Evolutionary conservation across 805 yeast genomes (phyloP), one percentile per base, ranked within the genome.

Genomic region (Barnettozyma californica): DNA sequence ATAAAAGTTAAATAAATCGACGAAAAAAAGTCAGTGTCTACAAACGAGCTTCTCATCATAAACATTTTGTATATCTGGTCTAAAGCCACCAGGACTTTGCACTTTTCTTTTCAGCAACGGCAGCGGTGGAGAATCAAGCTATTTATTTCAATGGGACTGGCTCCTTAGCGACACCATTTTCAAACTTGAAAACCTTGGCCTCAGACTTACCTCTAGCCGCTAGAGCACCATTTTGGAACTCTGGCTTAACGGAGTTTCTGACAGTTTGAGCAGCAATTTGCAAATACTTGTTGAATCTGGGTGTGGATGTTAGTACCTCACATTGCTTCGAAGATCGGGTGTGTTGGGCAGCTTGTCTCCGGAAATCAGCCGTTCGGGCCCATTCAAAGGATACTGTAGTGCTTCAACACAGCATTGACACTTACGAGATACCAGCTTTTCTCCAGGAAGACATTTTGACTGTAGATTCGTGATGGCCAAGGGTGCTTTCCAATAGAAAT

Each of bases 231-330:
- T 80, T 85, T 68, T 85, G 87, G 66, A 80, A 69, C 64, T 91
- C 96, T 56, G 90, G 82, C 77, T 92, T 92, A 68, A 92, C 80
- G 45, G 97, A 84, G 62, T 77, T 75, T 76, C 97, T 89, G 60
- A 89, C 80, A 54, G 95, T 80, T 68, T 82, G 82, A 65, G 97
- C 96, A 64, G 97, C 87, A 65, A 92, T 78, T 58, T 96, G 80
- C 69, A 91, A 77, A 73, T 92, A 92, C 69, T 84, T 87, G 85
- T 87, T 88, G 76, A 85, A 81, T 57, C 85, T 42, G 41, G 33
- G 40, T 29, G 40, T 21, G 21, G 18, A 23, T 45, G 51, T 52
- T 47, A 50, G 50, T 51, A 47, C 37, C 34, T 23, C 13, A 14
- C 31, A 27, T 29, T 16, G 21, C 21, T 35, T 16, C 38, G 4